phyloP scores from a whole-genome alignment of 2,329 filamentous ascomycete genomes.

The Trichoderma koningiopsis region DNA sequence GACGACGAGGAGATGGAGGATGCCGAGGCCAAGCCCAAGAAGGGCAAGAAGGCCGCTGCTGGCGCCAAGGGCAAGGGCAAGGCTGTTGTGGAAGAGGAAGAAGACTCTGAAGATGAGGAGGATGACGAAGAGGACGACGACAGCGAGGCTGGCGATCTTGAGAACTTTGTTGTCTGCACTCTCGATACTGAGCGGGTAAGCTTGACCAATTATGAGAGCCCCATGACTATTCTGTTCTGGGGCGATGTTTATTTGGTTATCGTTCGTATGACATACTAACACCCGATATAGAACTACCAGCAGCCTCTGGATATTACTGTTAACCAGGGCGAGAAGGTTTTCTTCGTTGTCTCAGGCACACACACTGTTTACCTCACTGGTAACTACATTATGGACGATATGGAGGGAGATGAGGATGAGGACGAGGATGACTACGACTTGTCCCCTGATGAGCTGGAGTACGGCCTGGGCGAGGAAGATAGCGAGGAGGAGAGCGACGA shows the following conservation, averaged over 20 bases:
- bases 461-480: conserved; percentile 69
- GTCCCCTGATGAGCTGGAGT: conserved; percentile 76
- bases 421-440: conserved; percentile 79
- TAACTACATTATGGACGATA: conserved; percentile 84
- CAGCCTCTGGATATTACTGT: conserved; percentile 93
- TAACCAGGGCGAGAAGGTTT: conserved; percentile 83
- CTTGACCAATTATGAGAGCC: not conserved
- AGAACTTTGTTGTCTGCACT: conserved; percentile 94
- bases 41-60: conserved; percentile 68
- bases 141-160: conserved; percentile 67
- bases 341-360: conserved; percentile 87
- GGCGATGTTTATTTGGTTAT: not conserved
- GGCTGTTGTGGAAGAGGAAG: conserved; percentile 64
- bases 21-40: conserved; percentile 60
- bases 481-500: conserved; percentile 76
- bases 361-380: conserved; percentile 92
- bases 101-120: conserved; percentile 60
- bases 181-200: conserved; percentile 88
- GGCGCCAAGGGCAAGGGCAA: conserved; percentile 62
- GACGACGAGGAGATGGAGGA: conserved; percentile 75
- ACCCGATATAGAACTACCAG: conserved; percentile 74
- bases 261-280: conserved; percentile 33
- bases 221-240: not conserved
- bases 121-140: conserved; percentile 53
- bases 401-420: conserved; percentile 62